Percentiles rank a stretch among this genome's conserved stretches.
Conservation (phyloP, 768 basidiomycete species). For the Candolleomyces efflorescens region DNA sequence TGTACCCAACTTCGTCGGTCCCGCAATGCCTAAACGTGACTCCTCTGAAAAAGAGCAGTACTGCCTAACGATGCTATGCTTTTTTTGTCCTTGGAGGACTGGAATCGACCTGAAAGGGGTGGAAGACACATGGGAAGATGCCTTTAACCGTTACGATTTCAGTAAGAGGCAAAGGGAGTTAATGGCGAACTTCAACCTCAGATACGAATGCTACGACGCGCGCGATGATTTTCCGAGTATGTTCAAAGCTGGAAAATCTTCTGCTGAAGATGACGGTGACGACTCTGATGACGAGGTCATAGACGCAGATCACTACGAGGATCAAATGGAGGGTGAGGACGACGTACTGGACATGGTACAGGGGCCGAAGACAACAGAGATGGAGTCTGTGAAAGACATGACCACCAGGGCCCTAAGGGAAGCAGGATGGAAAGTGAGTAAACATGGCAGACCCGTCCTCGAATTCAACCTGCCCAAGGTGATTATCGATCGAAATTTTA, state of each 20-base stretch:
- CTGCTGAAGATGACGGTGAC: background rate
- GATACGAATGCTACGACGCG: conserved; percentile 4
- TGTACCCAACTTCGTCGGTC: conserved; percentile 1
- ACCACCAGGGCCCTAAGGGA: too few species aligned
- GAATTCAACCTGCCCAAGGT: too few species aligned
- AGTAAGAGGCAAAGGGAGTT: background rate
- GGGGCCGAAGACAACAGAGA: too few species aligned
- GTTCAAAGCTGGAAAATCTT: background rate
- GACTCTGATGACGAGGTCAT: background rate
- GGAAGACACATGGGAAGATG: background rate
- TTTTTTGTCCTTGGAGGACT: background rate
- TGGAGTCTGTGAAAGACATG: too few species aligned
- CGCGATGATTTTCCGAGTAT: background rate
- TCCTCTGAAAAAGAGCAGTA: background rate
- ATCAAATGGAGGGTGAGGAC: too few species aligned
- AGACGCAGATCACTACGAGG: background rate
- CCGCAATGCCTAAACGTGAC: background rate
- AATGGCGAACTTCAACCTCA: background rate
- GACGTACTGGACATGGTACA: too few species aligned
- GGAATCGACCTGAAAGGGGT: background rate
- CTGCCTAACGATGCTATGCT: background rate
- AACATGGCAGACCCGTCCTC: too few species aligned
- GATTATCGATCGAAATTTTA: too few species aligned
- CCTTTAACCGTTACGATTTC: background rate
- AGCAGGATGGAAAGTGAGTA: too few species aligned